Evolutionary conservation across 164 flowering plant species (phyloP).

Genomic region (Litsea cubeba): DNA sequence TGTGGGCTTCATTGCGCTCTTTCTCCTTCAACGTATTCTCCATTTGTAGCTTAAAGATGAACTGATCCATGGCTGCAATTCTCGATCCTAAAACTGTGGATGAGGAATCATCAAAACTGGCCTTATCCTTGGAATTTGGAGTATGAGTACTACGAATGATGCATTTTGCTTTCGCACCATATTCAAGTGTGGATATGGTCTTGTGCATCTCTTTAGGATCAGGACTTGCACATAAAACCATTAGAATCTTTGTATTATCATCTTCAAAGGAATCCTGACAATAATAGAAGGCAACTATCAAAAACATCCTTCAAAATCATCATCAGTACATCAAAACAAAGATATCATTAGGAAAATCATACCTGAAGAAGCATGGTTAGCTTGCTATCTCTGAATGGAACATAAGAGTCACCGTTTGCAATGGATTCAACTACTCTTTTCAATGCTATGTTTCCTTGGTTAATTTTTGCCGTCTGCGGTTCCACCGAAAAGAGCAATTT

Average conservation of each 20-base stretch:
- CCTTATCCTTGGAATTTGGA: slow-evolving; percentile 54
- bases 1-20: slow-evolving; percentile 69
- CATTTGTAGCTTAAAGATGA: slow-evolving; percentile 72
- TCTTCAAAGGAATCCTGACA: slow-evolving; percentile 93
- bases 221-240: slow-evolving; percentile 94
- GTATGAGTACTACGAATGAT: slow-evolving; percentile 88
- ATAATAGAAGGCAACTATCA: background rate
- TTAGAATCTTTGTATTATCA: slow-evolving; percentile 88
- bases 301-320: background rate
- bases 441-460: slow-evolving; percentile 91
- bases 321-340: background rate
- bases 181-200: slow-evolving; percentile 86
- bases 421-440: slow-evolving; percentile 98
- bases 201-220: slow-evolving; percentile 93
- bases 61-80: slow-evolving; percentile 92
- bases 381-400: slow-evolving; percentile 97
- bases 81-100: slow-evolving; percentile 70
- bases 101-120: slow-evolving; percentile 49
- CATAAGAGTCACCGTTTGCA: slow-evolving; percentile 97
- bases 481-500: slow-evolving; percentile 3
- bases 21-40: slow-evolving; percentile 81
- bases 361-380: slow-evolving; percentile 98
- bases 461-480: slow-evolving; percentile 87
- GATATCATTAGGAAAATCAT: background rate
- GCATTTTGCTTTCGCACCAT: slow-evolving; percentile 99